Conservation (phyloP, 306 rosid species). For the Mucuna pruriens region DNA sequence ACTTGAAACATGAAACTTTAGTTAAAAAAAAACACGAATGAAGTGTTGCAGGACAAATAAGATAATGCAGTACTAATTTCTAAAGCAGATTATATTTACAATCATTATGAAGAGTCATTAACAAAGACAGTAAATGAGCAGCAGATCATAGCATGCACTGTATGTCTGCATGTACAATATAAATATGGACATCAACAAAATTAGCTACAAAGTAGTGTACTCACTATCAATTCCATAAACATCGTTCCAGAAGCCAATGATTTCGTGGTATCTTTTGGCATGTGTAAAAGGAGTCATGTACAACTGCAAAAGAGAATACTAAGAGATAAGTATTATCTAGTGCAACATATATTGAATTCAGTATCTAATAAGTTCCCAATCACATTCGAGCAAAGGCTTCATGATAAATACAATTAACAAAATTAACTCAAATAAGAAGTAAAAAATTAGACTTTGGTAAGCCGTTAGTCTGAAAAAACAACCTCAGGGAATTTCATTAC, state of each 20-base stretch:
- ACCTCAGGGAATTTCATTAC: not conserved
- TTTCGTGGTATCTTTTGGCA: constrained; percentile 70
- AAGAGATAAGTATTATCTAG: constrained; percentile 37
- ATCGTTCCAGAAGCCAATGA: constrained; percentile 82
- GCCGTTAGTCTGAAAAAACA: not conserved
- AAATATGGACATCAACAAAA: not conserved
- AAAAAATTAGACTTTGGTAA: not conserved
- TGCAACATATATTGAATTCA: constrained; percentile 6
- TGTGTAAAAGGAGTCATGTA: constrained; percentile 84
- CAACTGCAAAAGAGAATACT: constrained; percentile 55
- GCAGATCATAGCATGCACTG: too few species aligned
- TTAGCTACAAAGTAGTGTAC: constrained; percentile 27
- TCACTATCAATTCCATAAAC: constrained; percentile 88
- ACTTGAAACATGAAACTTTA: too few species aligned
- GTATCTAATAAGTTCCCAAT: not conserved
- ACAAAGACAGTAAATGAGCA: not conserved
- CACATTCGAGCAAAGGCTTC: not conserved
- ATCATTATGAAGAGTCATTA: not conserved
- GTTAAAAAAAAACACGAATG: not conserved
- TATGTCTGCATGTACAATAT: too few species aligned
- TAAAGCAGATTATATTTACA: not conserved
- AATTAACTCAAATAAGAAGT: not conserved
- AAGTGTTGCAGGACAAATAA: not conserved
- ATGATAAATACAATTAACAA: not conserved
- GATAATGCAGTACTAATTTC: not conserved